Evolutionary conservation across 495 filamentous ascomycete genomes (phyloP), one percentile per base, ranked within the genome.

Genomic region (Terfezia claveryi): DNA sequence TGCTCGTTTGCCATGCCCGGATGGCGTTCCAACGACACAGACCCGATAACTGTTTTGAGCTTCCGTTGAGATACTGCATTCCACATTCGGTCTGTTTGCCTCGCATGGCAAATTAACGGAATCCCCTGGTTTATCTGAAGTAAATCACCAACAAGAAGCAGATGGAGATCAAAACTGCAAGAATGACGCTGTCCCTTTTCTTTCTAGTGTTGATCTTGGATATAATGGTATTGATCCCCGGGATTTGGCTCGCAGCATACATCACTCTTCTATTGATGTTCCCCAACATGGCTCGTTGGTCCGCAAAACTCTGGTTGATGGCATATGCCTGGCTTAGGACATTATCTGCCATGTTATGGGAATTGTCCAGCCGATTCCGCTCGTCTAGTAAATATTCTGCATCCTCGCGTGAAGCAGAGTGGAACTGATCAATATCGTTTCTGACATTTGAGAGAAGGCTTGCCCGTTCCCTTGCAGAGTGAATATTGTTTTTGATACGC

Each of bases 331-430:
- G 92, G 68, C 83, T 89, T 56, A 99, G 72, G 46, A 99, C 87
- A 54, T 79, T 81, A 64, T 99, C 91, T 41, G 84, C 83, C 68
- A 91, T 76, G 53, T 79, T 82, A 64, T 95, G 81, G 62, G 83
- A 88, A 62, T 82, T 76, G 60, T 99, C 92, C 62, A 99, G 77
- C 56, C 80, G 74, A 51, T 71, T 68, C 32, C 91, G 76, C 76
- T 99, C 91, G 61, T 85, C 84, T 17, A 96, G 76, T 87, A 99
- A 94, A 71, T 94, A 96, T 46, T 96, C 89, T 17, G 85, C 84
- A 69, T 95, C 91, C 55, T 66, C 63, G 2, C 23, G 4, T 1
- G n/a, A 12, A 38, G 80, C 83, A 23, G 81, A 77, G 37, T 81
- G 83, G 73, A 94, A 95, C 41, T 83, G 80, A 62, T 82, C 76